Evolutionary conservation across 2,329 filamentous ascomycete genomes (phyloP).

Genomic region (Penicillium janthinellum): DNA sequence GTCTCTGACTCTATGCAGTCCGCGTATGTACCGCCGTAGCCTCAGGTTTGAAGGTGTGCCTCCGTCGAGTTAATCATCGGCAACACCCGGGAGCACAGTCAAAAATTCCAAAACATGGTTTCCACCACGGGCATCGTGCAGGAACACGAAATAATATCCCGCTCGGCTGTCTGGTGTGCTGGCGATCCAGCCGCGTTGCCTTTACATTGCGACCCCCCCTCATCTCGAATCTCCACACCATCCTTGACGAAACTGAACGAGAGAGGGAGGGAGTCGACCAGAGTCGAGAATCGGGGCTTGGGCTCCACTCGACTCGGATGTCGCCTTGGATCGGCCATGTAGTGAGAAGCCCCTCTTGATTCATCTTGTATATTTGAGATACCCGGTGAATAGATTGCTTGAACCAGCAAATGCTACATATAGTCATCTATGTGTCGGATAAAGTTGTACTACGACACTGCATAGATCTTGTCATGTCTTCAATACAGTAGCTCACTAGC

Average conservation of each 20-base stretch:
- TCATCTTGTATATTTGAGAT: too few relatives aligned
- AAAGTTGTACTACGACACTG: not conserved
- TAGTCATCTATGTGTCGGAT: not conserved
- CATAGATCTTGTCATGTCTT: not conserved
- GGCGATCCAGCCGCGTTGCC: conserved; percentile 10
- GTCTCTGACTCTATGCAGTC: too few relatives aligned
- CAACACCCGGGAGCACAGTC: conserved; percentile 12
- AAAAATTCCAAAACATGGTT: conserved; percentile 8
- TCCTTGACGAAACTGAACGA: conserved; percentile 1
- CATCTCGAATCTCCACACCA: conserved; percentile 6
- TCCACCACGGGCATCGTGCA: not conserved
- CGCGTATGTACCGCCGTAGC: too few relatives aligned
- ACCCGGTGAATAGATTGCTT: not conserved
- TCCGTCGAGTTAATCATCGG: not conserved
- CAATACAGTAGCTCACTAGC: not conserved
- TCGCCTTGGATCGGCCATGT: not conserved
- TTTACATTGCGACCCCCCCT: not conserved
- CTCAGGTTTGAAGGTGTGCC: not conserved
- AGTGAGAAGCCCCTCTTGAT: not conserved
- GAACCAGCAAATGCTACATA: not conserved
- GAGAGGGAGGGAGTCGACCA: not conserved
- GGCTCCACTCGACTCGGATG: conserved; percentile 3
- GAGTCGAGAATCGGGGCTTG: conserved; percentile 2
- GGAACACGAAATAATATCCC: conserved; percentile 1
- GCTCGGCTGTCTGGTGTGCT: conserved; percentile 5